Evolutionary conservation across 352 stramenopile genomes (phyloP), one percentile per base, ranked within the genome.

Genomic region (Globisporangium cederbergense): DNA sequence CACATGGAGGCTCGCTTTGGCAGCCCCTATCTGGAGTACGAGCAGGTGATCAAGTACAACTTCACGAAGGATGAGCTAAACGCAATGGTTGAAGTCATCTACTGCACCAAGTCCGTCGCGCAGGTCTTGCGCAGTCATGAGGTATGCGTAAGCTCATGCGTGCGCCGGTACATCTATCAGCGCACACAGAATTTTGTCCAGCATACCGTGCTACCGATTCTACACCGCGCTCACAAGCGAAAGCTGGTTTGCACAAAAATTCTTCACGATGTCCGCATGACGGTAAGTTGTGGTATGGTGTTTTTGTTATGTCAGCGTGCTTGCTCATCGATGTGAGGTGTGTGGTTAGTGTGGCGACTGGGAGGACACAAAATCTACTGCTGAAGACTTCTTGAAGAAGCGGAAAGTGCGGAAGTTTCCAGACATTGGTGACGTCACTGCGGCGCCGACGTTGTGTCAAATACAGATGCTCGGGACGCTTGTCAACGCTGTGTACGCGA

Each of bases 141-240:
- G 9, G 36, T 62, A 2, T 56, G 62, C 20, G 60, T 95, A 46
- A 69, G 69, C 3, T 71, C 68, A 10, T 77, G 74, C 16, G 36
- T 96, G 32, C 82, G 75, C 6, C 67, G 75, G 1, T 73, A 81
- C 28, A 64, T 96, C 4, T 93, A 97, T 59, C 64, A 74, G 5
- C 58, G 70, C 9, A 70, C 91, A 20, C 89, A 97, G 64, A 61
- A 76, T 32, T 90, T 96, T 64, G 69, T 89, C 5, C 84, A 95
- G 66, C 78, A 89, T 59, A 85, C 81, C 8, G 61, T 95, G 0
- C 59, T 95, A 22, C 76, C 85, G 9, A 84, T 95, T 32, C 65
- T 97, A 0, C 88, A 97, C 64, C 69, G 86, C 60, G 79, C 89
- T 13, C 86, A 96, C 64, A 97, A 97, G 66, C 86, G 90, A 8